Percentiles rank a stretch among this genome's conserved stretches.
Conservation (phyloP, 2,329 filamentous ascomycete species). For the Neonectria magnoliae region DNA sequence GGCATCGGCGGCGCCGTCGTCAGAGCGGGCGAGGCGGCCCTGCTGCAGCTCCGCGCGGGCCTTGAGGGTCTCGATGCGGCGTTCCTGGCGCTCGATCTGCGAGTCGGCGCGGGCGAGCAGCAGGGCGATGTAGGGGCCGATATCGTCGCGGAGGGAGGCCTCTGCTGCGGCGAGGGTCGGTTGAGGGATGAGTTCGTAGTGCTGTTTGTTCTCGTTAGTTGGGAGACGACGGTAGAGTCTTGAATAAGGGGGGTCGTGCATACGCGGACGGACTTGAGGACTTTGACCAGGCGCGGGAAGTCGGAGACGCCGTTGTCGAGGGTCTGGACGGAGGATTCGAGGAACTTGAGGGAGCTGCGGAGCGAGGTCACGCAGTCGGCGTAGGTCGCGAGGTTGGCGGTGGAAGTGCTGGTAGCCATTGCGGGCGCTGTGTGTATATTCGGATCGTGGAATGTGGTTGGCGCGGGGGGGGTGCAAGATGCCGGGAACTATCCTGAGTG, state of each 20-base stretch:
- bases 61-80: slow-evolving; percentile 84
- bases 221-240: not conserved
- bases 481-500: slow-evolving; percentile 5
- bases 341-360: slow-evolving; percentile 67
- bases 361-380: slow-evolving; percentile 69
- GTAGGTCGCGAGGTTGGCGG: slow-evolving; percentile 53
- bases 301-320: slow-evolving; percentile 66
- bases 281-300: slow-evolving; percentile 64
- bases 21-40: slow-evolving; percentile 62
- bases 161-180: slow-evolving; percentile 84
- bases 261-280: slow-evolving; percentile 68
- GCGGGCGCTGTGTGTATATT: not conserved
- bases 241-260: slow-evolving; percentile 37
- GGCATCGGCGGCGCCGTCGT: slow-evolving; percentile 30
- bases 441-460: slow-evolving; percentile 19
- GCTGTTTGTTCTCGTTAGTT: slow-evolving; percentile 58
- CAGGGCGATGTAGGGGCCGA: slow-evolving; percentile 84
- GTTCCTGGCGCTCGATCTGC: slow-evolving; percentile 83
- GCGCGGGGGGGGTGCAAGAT: slow-evolving; percentile 24
- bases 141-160: slow-evolving; percentile 84
- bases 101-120: slow-evolving; percentile 85
- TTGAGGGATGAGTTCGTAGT: slow-evolving; percentile 93
- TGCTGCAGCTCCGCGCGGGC: slow-evolving; percentile 86
- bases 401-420: slow-evolving; percentile 37
- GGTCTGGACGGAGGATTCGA: slow-evolving; percentile 68